A percentile compares a stretch with the other conserved stretches of the same genome.
Evolutionary conservation across 768 basidiomycete genomes (phyloP).

Genomic region (Gloeophyllum trabeum): DNA sequence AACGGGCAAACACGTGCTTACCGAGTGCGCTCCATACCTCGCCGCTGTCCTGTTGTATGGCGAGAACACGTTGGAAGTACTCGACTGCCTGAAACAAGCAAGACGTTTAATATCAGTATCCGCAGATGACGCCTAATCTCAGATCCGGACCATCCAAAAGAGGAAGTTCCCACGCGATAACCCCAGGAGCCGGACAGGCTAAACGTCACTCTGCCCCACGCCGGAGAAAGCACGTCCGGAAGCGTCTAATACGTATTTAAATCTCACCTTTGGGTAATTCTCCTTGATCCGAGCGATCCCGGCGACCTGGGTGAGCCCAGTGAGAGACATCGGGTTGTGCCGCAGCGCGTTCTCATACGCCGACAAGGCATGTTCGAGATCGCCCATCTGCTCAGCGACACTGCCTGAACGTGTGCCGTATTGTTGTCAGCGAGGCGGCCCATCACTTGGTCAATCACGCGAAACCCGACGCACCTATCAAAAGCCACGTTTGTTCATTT

Average conservation of each 20-base stretch:
- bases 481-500: conserved; percentile 92
- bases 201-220: not conserved
- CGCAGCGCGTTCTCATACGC: conserved; percentile 94
- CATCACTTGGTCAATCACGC: too few relatives aligned
- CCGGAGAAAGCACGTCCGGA: not conserved
- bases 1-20: conserved; percentile 22
- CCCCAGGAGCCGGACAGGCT: too few relatives aligned
- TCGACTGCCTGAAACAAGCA: conserved; percentile 72
- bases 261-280: conserved; percentile 85
- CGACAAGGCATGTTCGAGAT: conserved; percentile 83
- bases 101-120: conserved; percentile 18
- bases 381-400: conserved; percentile 91
- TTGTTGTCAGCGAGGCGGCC: too few relatives aligned
- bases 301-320: conserved; percentile 88
- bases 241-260: conserved; percentile 4
- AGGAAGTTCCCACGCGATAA: too few relatives aligned
- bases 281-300: conserved; percentile 96
- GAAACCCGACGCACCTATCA: conserved; percentile 55
- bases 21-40: conserved; percentile 98
- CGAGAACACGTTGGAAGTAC: conserved; percentile 88
- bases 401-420: conserved; percentile 44
- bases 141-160: conserved; percentile 1
- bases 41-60: conserved; percentile 90
- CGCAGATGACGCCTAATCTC: conserved; percentile 15
- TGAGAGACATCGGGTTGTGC: conserved; percentile 86